Evolutionary conservation across 2,329 filamentous ascomycete species (phyloP).

Genomic region (Fusarium verrucosum): DNA sequence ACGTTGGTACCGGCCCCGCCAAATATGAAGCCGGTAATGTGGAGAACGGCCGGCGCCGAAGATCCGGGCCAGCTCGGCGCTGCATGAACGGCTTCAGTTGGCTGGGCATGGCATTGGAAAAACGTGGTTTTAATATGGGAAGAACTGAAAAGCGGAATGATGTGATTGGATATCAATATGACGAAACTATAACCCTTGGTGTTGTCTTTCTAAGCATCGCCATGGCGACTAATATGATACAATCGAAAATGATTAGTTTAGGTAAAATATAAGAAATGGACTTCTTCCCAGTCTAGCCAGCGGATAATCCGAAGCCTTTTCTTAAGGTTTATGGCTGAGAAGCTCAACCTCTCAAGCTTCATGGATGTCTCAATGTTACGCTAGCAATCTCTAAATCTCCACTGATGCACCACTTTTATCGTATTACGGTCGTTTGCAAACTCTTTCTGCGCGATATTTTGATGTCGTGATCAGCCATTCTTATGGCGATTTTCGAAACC

Average conservation of each 20-base stretch:
- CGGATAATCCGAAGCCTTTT: conserved; percentile 1
- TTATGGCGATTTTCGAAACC: conserved; percentile 34
- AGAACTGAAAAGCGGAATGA: background rate
- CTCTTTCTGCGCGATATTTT: conserved; percentile 15
- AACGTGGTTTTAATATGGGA: background rate
- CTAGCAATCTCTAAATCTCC: conserved; percentile 16
- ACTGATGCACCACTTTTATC: conserved; percentile 35
- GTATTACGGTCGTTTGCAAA: conserved; percentile 18
- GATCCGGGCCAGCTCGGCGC: conserved; percentile 12
- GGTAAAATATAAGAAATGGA: conserved; percentile 9
- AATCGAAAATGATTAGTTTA: conserved; percentile 13
- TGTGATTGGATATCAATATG: conserved; percentile 17
- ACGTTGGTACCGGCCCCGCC: conserved; percentile 2
- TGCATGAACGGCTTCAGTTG: conserved; percentile 6
- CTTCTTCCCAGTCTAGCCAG: too few species aligned
- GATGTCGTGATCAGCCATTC: conserved; percentile 42
- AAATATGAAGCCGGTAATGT: conserved; percentile 11
- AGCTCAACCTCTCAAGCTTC: background rate
- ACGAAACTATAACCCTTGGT: conserved; percentile 8
- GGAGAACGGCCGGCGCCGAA: conserved; percentile 22
- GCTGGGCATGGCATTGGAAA: conserved; percentile 3
- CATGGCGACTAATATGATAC: conserved; percentile 32
- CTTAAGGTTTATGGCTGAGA: background rate
- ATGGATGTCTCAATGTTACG: conserved; percentile 8
- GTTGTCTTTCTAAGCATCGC: conserved; percentile 22